phyloP scores from a whole-genome alignment of 192 early-diverging fungal genomes.

The Coemansia erecta region DNA sequence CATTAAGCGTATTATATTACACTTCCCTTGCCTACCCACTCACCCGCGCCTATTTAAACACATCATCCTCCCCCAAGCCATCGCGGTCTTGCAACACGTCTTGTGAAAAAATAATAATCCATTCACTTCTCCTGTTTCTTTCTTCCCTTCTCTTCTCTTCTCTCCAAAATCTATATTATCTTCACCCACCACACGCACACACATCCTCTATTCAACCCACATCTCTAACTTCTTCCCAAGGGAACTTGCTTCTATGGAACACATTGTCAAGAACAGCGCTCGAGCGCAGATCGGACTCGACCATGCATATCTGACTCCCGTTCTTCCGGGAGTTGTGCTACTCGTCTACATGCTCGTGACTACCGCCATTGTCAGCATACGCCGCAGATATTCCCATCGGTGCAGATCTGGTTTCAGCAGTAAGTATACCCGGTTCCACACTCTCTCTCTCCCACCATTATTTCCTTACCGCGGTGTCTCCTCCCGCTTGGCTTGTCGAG shows the following conservation, averaged over 20 bases:
- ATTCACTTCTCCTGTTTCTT: no score
- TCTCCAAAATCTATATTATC: no score
- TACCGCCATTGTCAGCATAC: slow-evolving; percentile 6
- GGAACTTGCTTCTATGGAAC: neutral
- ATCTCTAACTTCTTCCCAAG: neutral
- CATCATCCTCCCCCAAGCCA: no score
- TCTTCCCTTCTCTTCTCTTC: no score
- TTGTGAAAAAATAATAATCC: no score
- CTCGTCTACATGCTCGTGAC: slow-evolving; percentile 17
- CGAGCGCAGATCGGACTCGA: slow-evolving; percentile 8
- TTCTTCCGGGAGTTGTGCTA: slow-evolving; percentile 31
- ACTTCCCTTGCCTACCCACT: no score
- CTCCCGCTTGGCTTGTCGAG: no score
- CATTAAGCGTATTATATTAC: no score
- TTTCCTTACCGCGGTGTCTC: neutral
- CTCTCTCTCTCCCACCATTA: neutral
- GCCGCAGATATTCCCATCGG: slow-evolving; percentile 9
- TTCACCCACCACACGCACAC: no score
- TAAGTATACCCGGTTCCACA: neutral
- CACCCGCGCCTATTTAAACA: no score
- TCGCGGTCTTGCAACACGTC: no score
- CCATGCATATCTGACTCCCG: slow-evolving; percentile 9
- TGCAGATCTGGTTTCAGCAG: neutral
- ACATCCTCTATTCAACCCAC: no score
- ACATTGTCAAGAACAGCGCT: neutral